Conservation (phyloP, 106 monocot species). For the Hemerocallis citrina region DNA sequence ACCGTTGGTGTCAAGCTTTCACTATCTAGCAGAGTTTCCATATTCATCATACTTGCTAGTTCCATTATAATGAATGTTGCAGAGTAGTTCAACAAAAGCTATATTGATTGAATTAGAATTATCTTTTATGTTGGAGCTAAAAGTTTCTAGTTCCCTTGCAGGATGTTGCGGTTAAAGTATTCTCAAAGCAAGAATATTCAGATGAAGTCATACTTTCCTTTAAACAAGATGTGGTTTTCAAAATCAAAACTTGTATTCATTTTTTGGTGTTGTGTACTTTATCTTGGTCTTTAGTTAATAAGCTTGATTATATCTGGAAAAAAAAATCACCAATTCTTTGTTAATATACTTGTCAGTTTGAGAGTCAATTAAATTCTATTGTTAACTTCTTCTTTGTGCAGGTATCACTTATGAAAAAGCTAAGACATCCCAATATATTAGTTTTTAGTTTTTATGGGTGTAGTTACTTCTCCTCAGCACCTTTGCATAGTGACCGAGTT, state of each 20-base stretch:
- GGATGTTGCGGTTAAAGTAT: constrained; percentile 99
- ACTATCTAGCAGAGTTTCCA: too few relatives aligned
- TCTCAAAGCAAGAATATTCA: constrained; percentile 91
- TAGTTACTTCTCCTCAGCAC: constrained; percentile 78
- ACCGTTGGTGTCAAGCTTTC: too few relatives aligned
- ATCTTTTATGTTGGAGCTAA: too few relatives aligned
- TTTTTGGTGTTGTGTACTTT: not conserved
- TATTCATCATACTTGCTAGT: too few relatives aligned
- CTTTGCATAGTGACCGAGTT: constrained; percentile 99
- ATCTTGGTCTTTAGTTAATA: too few relatives aligned
- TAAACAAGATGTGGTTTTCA: constrained; percentile 70
- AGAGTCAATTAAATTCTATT: too few relatives aligned
- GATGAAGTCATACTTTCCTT: constrained; percentile 77
- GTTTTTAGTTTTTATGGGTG: constrained; percentile 92
- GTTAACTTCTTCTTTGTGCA: constrained; percentile 26
- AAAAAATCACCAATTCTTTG: not conserved
- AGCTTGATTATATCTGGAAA: constrained; percentile 1
- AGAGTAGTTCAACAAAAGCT: too few relatives aligned
- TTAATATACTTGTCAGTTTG: too few relatives aligned
- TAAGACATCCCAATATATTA: constrained; percentile 96
- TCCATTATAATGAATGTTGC: too few relatives aligned
- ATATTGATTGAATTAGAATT: too few relatives aligned
- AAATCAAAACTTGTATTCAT: not conserved
- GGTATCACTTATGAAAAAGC: constrained; percentile 96
- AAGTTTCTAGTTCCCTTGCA: constrained; percentile 31